Evolutionary conservation across 1,284 basidiomycete genomes (phyloP).

Genomic region (Pulveroboletus sp.): DNA sequence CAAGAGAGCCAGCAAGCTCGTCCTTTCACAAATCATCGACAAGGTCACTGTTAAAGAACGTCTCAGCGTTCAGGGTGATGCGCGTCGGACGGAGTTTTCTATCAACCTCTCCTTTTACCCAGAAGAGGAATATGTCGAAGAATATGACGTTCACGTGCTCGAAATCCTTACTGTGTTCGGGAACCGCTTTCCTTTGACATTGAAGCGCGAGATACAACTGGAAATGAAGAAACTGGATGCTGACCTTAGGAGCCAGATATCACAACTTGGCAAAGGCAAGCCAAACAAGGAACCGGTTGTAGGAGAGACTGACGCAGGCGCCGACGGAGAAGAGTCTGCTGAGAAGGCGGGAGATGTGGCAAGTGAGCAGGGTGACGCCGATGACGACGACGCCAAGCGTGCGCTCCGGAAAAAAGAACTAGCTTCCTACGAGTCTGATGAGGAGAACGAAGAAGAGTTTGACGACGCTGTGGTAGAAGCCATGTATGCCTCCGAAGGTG

Average conservation of each 20-base stretch:
- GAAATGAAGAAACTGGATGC: slow-evolving; percentile 89
- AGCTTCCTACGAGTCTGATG: slow-evolving; percentile 72
- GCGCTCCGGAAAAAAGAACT: slow-evolving; percentile 66
- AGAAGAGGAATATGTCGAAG: slow-evolving; percentile 78
- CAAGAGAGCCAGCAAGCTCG: slow-evolving; percentile 86
- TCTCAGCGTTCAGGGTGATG: slow-evolving; percentile 66
- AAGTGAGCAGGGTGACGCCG: slow-evolving; percentile 77
- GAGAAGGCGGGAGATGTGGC: slow-evolving; percentile 46
- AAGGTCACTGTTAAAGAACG: slow-evolving; percentile 83
- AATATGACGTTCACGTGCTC: slow-evolving; percentile 78
- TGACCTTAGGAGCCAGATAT: slow-evolving; percentile 80
- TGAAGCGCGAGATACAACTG: slow-evolving; percentile 84
- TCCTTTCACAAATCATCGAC: slow-evolving; percentile 90
- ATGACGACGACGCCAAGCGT: slow-evolving; percentile 76
- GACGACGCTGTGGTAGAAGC: slow-evolving; percentile 72
- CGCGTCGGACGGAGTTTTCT: slow-evolving; percentile 80
- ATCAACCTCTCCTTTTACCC: slow-evolving; percentile 90
- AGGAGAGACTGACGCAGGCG: slow-evolving; percentile 49
- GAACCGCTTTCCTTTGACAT: slow-evolving; percentile 76
- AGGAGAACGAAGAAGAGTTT: slow-evolving; percentile 53
- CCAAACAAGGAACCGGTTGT: slow-evolving; percentile 49
- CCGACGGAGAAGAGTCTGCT: slow-evolving; percentile 37
- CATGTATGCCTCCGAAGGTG: slow-evolving; percentile 54
- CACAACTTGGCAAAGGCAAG: slow-evolving; percentile 81
- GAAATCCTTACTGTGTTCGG: slow-evolving; percentile 80